Evolutionary conservation across 2,329 filamentous ascomycete species (phyloP), one percentile per base, ranked within the genome.

Genomic region (Beauveria pseudobassiana): DNA sequence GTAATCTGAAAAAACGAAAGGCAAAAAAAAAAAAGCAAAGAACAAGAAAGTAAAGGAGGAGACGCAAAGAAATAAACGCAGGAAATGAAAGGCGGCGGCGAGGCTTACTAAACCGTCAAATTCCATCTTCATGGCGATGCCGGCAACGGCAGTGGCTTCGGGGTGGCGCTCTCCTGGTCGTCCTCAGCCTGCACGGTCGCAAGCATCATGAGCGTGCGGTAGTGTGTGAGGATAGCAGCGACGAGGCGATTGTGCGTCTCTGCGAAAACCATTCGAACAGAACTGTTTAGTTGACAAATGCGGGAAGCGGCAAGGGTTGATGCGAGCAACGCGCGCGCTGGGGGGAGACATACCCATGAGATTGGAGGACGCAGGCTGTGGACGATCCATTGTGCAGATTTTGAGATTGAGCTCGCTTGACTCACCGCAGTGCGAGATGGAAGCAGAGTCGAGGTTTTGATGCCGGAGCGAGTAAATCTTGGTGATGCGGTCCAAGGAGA

Each of bases 211-310:
- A 79, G 74, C 34, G 72, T 73, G 62, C 75, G 74, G 69, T 77
- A 78, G 62, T 73, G 75, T 12, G 73, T 76, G 52, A 79, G 75
- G 59, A 79, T 73, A 63, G 78, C 75, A 38, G 76, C 77, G 45
- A 78, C 71, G 63, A 79, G 76, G 46, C 76, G 73, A 65, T 79
- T 76, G 65, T 79, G 76, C 34, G 72, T 76, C 67, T 79, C 77
- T 77, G 63, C 12, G 16, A 18, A 5, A 38, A 12, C 12, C 14
- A 2, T 38, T 12, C 34, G 5, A 38, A 14, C 34, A 38, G 34
- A 34, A 0, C 34, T 1, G 34, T 1, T 38, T 38, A 38, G 34
- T 38, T 38, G 34, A 38, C 34, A 6, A 5, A 2, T 38, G 12
- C 12, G 34, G 12, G 34, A 38, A 14, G 34, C 34, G 4, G 43